Percentiles rank a stretch among this genome's conserved stretches.
Evolutionary conservation across 2,329 filamentous ascomycete species (phyloP).

Genomic region (Madurella fahalii): DNA sequence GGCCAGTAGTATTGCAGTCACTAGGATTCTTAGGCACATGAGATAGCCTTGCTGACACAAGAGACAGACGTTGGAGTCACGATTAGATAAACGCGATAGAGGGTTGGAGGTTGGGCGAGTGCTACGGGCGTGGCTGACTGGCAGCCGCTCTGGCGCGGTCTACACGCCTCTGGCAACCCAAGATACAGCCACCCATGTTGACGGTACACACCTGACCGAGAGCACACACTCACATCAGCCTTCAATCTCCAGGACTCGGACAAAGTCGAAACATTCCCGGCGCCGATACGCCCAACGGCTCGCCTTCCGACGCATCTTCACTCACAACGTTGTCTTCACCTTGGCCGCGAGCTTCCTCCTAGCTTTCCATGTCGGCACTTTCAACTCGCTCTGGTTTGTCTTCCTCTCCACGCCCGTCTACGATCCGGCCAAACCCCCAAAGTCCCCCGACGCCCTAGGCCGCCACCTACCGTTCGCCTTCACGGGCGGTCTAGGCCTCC

Average conservation of each 20-base stretch:
- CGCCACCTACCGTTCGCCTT: conserved; percentile 56
- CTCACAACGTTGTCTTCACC: conserved; percentile 49
- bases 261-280: conserved; percentile 10
- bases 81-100: conserved; percentile 39
- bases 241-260: neutral
- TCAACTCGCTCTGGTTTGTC: conserved; percentile 71
- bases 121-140: conserved; percentile 29
- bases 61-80: conserved; percentile 43
- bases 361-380: conserved; percentile 69
- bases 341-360: conserved; percentile 66
- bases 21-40: neutral
- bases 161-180: conserved; percentile 36
- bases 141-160: conserved; percentile 16
- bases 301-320: conserved; percentile 53
- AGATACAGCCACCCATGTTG: conserved; percentile 29
- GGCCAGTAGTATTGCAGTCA: conserved; percentile 27
- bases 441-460: conserved; percentile 27
- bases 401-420: conserved; percentile 70
- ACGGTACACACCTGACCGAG: conserved; percentile 28
- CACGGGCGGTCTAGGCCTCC: conserved; percentile 71
- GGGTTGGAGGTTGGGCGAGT: conserved; percentile 40
- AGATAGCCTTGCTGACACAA: conserved; percentile 4
- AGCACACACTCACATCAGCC: conserved; percentile 10
- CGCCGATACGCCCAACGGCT: conserved; percentile 45
- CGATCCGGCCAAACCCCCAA: conserved; percentile 35